These are phyloP conservation scores for Colletotrichum cordylinicola DNA, from an alignment of 2,329 filamentous ascomycete genomes.

Conservation along the genomic window DNA sequence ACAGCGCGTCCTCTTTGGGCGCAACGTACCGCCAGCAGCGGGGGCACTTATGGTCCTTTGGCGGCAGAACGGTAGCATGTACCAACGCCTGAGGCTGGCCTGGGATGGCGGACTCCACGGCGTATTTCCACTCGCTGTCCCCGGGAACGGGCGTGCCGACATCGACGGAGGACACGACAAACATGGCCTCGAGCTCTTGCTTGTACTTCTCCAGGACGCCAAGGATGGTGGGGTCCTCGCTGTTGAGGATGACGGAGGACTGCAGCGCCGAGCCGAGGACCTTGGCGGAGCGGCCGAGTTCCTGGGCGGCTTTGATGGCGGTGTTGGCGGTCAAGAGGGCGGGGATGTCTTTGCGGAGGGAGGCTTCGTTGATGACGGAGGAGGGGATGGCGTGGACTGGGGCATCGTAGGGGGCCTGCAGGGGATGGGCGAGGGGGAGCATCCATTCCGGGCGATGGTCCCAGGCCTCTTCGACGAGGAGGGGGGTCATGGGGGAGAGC, in stretches of 20 bases:
- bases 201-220: slow-evolving; percentile 43
- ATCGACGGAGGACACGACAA: slow-evolving; percentile 72
- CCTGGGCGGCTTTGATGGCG: slow-evolving; percentile 77
- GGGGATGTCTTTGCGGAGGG: slow-evolving; percentile 48
- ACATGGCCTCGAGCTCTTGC: slow-evolving; percentile 66
- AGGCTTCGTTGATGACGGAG: slow-evolving; percentile 41
- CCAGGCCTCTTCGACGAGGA: slow-evolving; percentile 90
- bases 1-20: slow-evolving; percentile 70
- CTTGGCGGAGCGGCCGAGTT: slow-evolving; percentile 74
- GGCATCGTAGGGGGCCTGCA: slow-evolving; percentile 51
- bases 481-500: slow-evolving; percentile 80
- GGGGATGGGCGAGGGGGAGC: slow-evolving; percentile 42
- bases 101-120: slow-evolving; percentile 47
- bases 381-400: slow-evolving; percentile 47
- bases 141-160: slow-evolving; percentile 41
- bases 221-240: slow-evolving; percentile 42
- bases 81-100: slow-evolving; percentile 32
- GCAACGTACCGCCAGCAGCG: slow-evolving; percentile 90
- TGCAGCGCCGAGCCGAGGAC: slow-evolving; percentile 82
- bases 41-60: slow-evolving; percentile 72
- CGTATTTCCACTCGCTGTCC: slow-evolving; percentile 45
- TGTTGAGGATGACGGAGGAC: slow-evolving; percentile 67
- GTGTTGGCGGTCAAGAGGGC: slow-evolving; percentile 61
- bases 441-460: slow-evolving; percentile 74
- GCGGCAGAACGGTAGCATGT: slow-evolving; percentile 53